Base-by-base conservation (phyloP, 495 filamentous ascomycete genomes). In the Hypoxylon trugodes region DNA sequence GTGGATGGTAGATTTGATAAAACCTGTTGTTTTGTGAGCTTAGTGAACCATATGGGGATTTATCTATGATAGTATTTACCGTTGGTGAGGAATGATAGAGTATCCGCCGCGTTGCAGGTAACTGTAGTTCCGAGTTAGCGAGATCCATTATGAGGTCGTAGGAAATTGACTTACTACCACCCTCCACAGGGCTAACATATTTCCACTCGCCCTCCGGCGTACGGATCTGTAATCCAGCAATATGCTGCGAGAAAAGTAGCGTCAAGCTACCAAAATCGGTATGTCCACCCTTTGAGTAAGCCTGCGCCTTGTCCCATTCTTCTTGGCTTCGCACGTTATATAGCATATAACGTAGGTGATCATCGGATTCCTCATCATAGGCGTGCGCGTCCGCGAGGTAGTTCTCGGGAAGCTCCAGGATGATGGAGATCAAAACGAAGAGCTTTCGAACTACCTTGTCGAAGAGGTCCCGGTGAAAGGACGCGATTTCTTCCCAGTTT, bases 241-340 rank as follows among this genome's bases (percentile, higher is more conserved):
- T 73, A 12, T 79, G 76, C 55, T 82, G 79, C 0, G 76, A 76
- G 70, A 82, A 85, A 0, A 84, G 68, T 19, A 86, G 57, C 0
- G 82, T 84, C 22, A 85, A 46, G 43, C 69, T 78, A 1, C 82
- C 83, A 38, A 84, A 81, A 58, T 86, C 84, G 0, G 80, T 82
- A 43, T 85, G 82, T 0, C 59, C 68, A 2, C 67, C 67, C 15
- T 64, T 63, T 1, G 62, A 63, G 38, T 68, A 67, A 16, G 63
- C 67, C 38, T 68, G 58, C 12, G 47, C 48, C 9, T 41, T 50
- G 16, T 63, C 67, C 59, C 63, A 68, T 30, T 70, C 62, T 9
- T 67, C 67, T 30, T 67, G 50, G 16, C 58, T 73, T 6, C 79
- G 75, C 1, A 74, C 69, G 15, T 74, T 71, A 54, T 81, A 83